Evolutionary conservation across 345 rosid genomes (phyloP), one percentile per base, ranked within the genome.

Genomic region (Microthlaspi erraticum): DNA sequence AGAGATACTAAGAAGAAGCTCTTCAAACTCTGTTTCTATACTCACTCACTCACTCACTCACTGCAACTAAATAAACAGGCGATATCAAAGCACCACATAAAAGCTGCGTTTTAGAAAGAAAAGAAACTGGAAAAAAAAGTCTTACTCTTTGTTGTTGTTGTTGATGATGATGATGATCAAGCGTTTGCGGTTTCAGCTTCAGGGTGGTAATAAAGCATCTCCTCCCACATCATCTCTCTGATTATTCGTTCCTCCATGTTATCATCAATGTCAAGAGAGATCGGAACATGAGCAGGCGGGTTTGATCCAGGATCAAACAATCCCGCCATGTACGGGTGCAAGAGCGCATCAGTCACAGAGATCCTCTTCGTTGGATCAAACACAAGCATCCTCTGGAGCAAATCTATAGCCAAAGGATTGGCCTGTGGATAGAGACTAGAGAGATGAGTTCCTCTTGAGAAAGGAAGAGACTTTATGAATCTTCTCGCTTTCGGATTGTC

Each of bases 171-270:
- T 19, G 66, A 32, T 45, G n/a, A 66, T 55, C 68, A 86, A 23
- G 71, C 52, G 53, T 66, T 74, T 74, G 70, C 60, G 11, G 73
- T 53, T 32, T 70, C 85, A 29, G 75, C 83, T 66, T 85, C 88
- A 2, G 96, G 91, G 64, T 87, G 98, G 79, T 88, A 90, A 67
- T 81, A 81, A 26, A 82, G 88, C 82, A 85, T 88, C 78, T 92
- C 97, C 2, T 65, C 60, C 93, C 96, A 90, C 90, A 90, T 88
- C 92, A 82, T 83, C 79, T 90, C 90, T 60, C 96, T 75, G 36
- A 90, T 87, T 81, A 71, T 59, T 8, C 37, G 71, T 65, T 84
- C 89, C 60, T 83, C 86, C 73, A 83, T 66, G 31, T 81, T 78
- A 72, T 88, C 90, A 2, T 86, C 93, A 45, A 87, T 85, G 66